Conservation (phyloP, 805 yeast species). For the Dipodascus albidus region DNA sequence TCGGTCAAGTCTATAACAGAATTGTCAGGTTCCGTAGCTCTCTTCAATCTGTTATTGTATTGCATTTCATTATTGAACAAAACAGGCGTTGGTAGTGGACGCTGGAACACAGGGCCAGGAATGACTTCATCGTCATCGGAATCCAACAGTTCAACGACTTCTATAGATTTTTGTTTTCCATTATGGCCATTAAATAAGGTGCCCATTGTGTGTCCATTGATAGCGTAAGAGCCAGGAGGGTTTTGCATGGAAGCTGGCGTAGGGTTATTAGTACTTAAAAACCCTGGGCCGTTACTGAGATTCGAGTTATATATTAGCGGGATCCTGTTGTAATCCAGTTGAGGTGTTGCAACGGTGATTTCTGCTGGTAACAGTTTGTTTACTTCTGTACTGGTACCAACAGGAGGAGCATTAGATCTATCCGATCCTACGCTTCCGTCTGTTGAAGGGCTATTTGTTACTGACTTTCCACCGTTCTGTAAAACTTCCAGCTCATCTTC, state of each 20-base stretch:
- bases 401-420: not conserved
- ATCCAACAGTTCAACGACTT: not conserved
- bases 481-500: not conserved
- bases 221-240: too few relatives aligned
- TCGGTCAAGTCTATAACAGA: not conserved
- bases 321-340: not conserved
- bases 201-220: too few relatives aligned
- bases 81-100: not conserved
- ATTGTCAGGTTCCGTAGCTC: not conserved
- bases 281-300: not conserved
- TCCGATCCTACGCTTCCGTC: too few relatives aligned
- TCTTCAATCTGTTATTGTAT: not conserved
- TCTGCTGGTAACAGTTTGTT: not conserved
- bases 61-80: not conserved
- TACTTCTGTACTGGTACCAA: not conserved
- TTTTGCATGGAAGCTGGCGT: too few relatives aligned
- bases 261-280: too few relatives aligned
- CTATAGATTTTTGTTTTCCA: not conserved
- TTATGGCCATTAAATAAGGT: not conserved
- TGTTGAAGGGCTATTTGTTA: too few relatives aligned
- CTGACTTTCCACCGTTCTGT: not conserved
- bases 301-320: not conserved
- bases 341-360: not conserved
- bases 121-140: not conserved
- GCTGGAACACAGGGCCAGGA: not conserved